These are phyloP conservation scores for Thelephora ganbajun DNA, from an alignment of 768 basidiomycete genomes.

Conservation along the genomic window DNA sequence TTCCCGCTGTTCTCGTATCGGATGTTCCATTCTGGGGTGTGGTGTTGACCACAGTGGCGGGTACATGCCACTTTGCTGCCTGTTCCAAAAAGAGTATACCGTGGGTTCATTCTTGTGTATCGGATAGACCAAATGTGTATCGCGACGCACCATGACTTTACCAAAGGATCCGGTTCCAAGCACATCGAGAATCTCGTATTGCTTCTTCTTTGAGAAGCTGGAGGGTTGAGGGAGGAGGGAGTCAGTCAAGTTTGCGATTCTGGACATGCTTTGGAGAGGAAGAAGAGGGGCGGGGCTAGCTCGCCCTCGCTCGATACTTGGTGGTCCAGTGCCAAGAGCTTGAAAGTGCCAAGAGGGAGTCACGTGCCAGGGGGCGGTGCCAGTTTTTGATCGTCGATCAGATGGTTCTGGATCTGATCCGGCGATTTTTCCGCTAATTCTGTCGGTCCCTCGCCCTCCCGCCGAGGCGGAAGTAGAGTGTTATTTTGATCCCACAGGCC, in stretches of 20 bases:
- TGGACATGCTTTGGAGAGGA: neutral
- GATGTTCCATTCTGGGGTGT: neutral
- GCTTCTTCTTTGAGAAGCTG: slow-evolving; percentile 77
- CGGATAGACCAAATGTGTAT: slow-evolving; percentile 1
- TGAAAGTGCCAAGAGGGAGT: too few species aligned
- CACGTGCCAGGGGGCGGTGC: too few species aligned
- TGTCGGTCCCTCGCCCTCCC: too few species aligned
- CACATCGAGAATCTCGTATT: slow-evolving; percentile 56
- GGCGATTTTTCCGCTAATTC: too few species aligned
- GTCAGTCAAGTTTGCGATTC: slow-evolving; percentile 23
- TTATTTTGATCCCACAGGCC: too few species aligned
- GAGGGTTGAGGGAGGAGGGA: slow-evolving; percentile 70
- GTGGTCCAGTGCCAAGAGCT: too few species aligned
- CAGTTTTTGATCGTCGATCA: too few species aligned
- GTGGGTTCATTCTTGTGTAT: neutral
- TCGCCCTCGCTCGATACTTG: too few species aligned
- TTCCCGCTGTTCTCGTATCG: too few species aligned
- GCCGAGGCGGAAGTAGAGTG: too few species aligned
- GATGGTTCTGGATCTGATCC: too few species aligned
- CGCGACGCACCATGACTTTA: slow-evolving; percentile 60
- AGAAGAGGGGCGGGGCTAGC: too few species aligned
- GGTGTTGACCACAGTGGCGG: neutral
- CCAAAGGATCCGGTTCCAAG: slow-evolving; percentile 84
- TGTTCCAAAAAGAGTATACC: neutral
- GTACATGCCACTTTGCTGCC: neutral